Conservation (phyloP, 2,329 filamentous ascomycete genomes). For the Tricladium varicosporioides region DNA sequence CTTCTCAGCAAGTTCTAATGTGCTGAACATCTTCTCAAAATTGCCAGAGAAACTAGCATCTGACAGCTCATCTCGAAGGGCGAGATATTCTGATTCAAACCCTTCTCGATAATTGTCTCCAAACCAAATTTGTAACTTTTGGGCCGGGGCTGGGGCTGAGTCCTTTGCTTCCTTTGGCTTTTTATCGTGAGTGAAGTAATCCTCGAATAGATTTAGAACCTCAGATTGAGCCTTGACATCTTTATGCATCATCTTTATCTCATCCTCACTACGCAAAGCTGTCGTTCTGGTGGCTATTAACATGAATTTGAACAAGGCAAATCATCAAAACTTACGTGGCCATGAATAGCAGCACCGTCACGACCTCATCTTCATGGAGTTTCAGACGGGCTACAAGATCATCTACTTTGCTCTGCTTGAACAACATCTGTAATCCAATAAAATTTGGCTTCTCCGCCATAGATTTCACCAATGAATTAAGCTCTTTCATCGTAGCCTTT, state of each 20-base stretch:
- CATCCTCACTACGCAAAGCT: slow-evolving; percentile 5
- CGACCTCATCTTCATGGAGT: slow-evolving; percentile 5
- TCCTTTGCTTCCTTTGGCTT: not conserved
- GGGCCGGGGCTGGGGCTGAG: not conserved
- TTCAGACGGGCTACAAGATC: slow-evolving; percentile 4
- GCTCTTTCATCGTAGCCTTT: slow-evolving; percentile 4
- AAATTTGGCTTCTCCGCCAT: slow-evolving; percentile 5
- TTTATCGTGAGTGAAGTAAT: not conserved
- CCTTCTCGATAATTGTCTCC: slow-evolving; percentile 7
- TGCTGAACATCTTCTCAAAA: not conserved
- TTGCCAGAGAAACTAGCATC: not conserved
- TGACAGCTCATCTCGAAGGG: slow-evolving; percentile 1
- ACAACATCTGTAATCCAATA: slow-evolving; percentile 3
- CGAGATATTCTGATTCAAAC: slow-evolving; percentile 2
- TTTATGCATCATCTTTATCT: slow-evolving; percentile 3
- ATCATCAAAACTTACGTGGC: slow-evolving; percentile 3
- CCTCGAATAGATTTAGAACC: not conserved
- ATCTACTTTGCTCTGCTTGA: slow-evolving; percentile 7
- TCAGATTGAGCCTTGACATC: slow-evolving; percentile 2
- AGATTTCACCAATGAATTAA: slow-evolving; percentile 2
- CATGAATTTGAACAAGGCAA: not conserved
- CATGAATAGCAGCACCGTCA: slow-evolving; percentile 4
- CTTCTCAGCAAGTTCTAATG: not conserved
- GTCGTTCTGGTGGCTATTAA: not conserved
- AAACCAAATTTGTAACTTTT: slow-evolving; percentile 2